These are phyloP conservation scores for Lepidium campestre DNA, from an alignment of 441 rosid genomes.

Conservation along the genomic window DNA sequence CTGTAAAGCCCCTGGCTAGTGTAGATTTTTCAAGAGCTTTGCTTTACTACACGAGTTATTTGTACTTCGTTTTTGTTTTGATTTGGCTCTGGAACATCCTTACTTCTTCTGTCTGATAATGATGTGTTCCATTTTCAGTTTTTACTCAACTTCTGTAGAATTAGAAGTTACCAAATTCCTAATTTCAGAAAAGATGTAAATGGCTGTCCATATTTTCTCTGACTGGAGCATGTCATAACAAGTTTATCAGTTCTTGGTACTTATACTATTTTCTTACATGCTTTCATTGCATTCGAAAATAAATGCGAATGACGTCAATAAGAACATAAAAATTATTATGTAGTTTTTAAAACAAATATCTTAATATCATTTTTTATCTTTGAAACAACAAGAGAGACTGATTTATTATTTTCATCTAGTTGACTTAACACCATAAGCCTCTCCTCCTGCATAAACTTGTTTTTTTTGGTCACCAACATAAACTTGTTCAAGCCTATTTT, in stretches of 20 bases:
- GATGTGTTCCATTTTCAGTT: not conserved
- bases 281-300: not conserved
- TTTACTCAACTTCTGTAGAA: not conserved
- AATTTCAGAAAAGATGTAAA: not conserved
- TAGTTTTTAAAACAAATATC: not conserved
- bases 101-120: not conserved
- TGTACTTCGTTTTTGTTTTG: not conserved
- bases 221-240: not conserved
- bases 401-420: slow-evolving; percentile 21
- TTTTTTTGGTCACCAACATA: too few relatives aligned
- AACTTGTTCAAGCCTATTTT: not conserved
- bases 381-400: not conserved
- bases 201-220: not conserved
- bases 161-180: not conserved
- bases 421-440: slow-evolving; percentile 6
- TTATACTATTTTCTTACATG: not conserved
- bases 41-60: slow-evolving; percentile 10
- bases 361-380: not conserved
- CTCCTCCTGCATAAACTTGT: slow-evolving; percentile 1
- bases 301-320: not conserved
- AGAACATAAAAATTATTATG: not conserved
- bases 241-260: not conserved
- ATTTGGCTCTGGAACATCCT: slow-evolving; percentile 4
- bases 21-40: slow-evolving; percentile 18
- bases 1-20: slow-evolving; percentile 15